These are phyloP conservation scores for Salvia sclarea DNA, from an alignment of 305 asterid species.

Conservation along the genomic window DNA sequence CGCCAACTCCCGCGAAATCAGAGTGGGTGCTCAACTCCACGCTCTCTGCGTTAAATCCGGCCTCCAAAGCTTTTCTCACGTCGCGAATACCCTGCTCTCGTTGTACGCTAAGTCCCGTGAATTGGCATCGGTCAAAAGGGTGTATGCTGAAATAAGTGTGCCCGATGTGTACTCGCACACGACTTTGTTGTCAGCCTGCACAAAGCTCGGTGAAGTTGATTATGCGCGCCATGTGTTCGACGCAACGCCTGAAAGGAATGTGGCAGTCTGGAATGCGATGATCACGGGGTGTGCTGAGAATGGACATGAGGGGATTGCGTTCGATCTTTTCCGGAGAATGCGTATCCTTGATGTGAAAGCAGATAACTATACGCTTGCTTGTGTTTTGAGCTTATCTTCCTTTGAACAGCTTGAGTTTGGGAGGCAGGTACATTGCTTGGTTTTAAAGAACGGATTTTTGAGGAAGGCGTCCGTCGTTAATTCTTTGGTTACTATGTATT, in stretches of 20 bases:
- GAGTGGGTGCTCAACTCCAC: conserved; percentile 66
- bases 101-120: conserved; percentile 62
- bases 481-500: conserved; percentile 75
- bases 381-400: conserved; percentile 67
- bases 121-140: conserved; percentile 52
- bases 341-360: conserved; percentile 48
- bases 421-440: conserved; percentile 64
- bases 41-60: conserved; percentile 51
- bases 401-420: conserved; percentile 52
- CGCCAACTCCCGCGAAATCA: conserved; percentile 42
- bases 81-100: conserved; percentile 66
- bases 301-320: conserved; percentile 46
- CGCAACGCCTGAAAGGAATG: conserved; percentile 51
- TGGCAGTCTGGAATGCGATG: conserved; percentile 81
- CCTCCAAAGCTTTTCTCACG: conserved; percentile 52
- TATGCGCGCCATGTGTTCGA: conserved; percentile 61
- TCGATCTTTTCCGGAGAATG: conserved; percentile 57
- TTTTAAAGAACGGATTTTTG: conserved; percentile 59
- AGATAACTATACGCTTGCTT: conserved; percentile 74
- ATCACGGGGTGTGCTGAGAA: conserved; percentile 71
- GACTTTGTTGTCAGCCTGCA: conserved; percentile 61
- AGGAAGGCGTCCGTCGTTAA: conserved; percentile 61
- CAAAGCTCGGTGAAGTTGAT: conserved; percentile 63
- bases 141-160: conserved; percentile 46
- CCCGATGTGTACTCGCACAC: conserved; percentile 84